These are phyloP conservation scores for Penicillium salamii DNA, from an alignment of 495 filamentous ascomycete species.

Conservation along the genomic window DNA sequence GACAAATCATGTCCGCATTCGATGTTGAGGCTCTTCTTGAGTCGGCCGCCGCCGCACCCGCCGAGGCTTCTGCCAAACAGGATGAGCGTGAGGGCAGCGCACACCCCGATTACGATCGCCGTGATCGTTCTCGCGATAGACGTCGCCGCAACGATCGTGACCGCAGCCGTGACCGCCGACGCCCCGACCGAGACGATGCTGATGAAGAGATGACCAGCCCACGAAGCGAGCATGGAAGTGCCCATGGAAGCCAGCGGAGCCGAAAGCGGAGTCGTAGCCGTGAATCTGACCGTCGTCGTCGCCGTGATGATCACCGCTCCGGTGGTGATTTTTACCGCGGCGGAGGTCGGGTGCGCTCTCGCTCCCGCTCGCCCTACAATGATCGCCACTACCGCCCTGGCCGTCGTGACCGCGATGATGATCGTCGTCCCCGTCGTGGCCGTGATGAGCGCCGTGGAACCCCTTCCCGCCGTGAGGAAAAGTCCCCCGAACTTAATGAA, in stretches of 20 bases:
- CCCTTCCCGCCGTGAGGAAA: constrained; percentile 48
- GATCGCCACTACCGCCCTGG: constrained; percentile 75
- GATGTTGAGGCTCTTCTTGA: constrained; percentile 94
- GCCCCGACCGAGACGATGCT: constrained; percentile 58
- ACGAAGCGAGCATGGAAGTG: constrained; percentile 76
- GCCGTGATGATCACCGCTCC: constrained; percentile 66
- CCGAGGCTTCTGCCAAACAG: constrained; percentile 50
- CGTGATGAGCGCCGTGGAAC: constrained; percentile 55
- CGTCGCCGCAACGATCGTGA: constrained; percentile 57
- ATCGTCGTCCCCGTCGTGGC: constrained; percentile 43
- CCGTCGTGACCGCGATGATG: constrained; percentile 23
- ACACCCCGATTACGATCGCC: constrained; percentile 55
- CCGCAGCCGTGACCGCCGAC: constrained; percentile 65
- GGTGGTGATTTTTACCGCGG: constrained; percentile 75
- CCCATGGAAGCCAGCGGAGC: constrained; percentile 78
- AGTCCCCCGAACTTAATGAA: constrained; percentile 71
- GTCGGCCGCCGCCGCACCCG: constrained; percentile 65
- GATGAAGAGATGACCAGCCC: constrained; percentile 68
- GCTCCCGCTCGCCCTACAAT: constrained; percentile 71
- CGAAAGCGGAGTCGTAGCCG: constrained; percentile 79
- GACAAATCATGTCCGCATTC: constrained; percentile 72
- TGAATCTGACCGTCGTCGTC: constrained; percentile 74
- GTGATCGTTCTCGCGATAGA: constrained; percentile 56
- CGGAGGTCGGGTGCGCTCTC: constrained; percentile 63
- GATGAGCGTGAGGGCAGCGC: constrained; percentile 58